Evolutionary conservation across 306 rosid genomes (phyloP), one percentile per base, ranked within the genome.

Genomic region (Crataegus laevigata): DNA sequence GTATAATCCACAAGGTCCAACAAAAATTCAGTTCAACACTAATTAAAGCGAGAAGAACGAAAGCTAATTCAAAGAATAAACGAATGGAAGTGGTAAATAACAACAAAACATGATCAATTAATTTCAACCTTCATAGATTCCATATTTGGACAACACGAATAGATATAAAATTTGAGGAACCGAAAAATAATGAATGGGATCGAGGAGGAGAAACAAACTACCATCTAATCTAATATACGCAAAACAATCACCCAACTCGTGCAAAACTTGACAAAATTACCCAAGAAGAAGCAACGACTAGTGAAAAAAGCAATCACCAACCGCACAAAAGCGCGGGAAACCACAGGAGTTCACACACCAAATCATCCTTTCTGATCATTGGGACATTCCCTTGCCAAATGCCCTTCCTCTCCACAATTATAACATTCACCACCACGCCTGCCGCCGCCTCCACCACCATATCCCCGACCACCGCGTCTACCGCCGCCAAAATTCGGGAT

Each of bases 321-420:
- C 63, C 18, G 72, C 51, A 58, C 75, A 72, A 55, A 76, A 58
- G 65, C 24, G 68, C 45, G 28, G 68, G 55, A 80, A 75, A 65
- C 63, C 34, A 57, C 51, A 75, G 57, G 14, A 75, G 47, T 74
- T 72, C 25, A 17, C 47, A 18, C 63, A 26, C 67, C 64, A 59
- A 24, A 29, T 78, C 58, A 57, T 89, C 89, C 86, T 25, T 84
- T 78, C 72, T 79, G 85, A 50, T 40, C 80, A 60, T 74, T 79
- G 32, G 75, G 86, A 69, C 96, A 88, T 26, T 92, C 96, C 80
- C 97, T 85, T 22, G 91, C 93, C 81, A 87, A 88, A 87, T 92
- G 97, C 66, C 97, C 97, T 83, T 84, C 90, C 80, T 85, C 96
- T 4, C 96, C 93, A 62, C 97, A 92, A 60, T 85, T 84, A 75